Base-by-base conservation (phyloP, 345 rosid species). In the Ailanthus altissimus region DNA sequence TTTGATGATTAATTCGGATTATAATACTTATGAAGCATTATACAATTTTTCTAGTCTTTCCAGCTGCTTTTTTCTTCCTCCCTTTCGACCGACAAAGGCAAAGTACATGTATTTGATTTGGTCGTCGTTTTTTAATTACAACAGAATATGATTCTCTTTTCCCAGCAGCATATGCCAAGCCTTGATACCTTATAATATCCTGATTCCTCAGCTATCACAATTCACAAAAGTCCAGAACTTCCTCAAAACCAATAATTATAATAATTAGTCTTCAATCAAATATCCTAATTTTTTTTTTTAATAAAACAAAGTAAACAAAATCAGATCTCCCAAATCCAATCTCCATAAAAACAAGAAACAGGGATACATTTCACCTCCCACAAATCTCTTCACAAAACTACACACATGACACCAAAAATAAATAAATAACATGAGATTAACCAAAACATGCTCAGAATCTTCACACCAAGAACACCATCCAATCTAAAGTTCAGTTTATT, bases 81-180 rank as follows among this genome's bases (percentile, higher is more conserved):
- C 15, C 14, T 13, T 47, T 67, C 10, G 0, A 58, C 8, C 23
- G 38, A 3, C 38, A 32, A 32, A 32, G 38, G 38, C 38, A 32
- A 32, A 32, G 38, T 32, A 32, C 3, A 32, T 67, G 28, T 46
- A 25, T 69, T 69, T 28, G 14, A 50, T 68, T 50, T 9, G 40
- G 1, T 67, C n/a, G 15, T 46, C 21, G 18, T 49, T 68, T 8
- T 25, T 68, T 15, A 7, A 28, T 28, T 40, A n/a, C n/a, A n/a
- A 8, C 11, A 57, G 51, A 61, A 60, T 73, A 36, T 5, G 36
- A 62, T 50, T 67, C 80, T 50, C 28, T 50, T 28, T 36, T 8
- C 47, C 5, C 20, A 45, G 5, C 67, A 70, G 75, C 32, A 75
- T 77, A 70, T 74, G 70, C 81, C 72, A 59, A 43, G 56, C 54